These are phyloP conservation scores for Chenopodium suecicum DNA, from an alignment of 148 eudicot genomes.

Conservation along the genomic window DNA sequence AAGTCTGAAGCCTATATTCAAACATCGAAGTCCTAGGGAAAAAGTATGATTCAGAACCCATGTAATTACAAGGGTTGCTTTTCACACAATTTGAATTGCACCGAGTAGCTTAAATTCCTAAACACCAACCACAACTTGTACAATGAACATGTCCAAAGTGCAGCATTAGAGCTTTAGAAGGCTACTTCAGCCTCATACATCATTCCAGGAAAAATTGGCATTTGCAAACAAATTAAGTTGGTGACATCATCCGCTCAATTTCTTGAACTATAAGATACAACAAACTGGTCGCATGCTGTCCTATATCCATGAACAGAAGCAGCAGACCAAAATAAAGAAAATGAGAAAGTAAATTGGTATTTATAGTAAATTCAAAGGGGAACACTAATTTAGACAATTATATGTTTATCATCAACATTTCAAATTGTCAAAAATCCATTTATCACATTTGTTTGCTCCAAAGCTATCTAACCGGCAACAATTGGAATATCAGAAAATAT, in stretches of 20 bases:
- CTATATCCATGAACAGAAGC: neutral
- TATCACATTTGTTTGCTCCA: conserved; percentile 13
- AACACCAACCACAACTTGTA: neutral
- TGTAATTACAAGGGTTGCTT: no score
- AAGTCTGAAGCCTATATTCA: neutral
- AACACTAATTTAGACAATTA: neutral
- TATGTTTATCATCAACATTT: conserved; percentile 13
- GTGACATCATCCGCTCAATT: neutral
- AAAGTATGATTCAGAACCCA: no score
- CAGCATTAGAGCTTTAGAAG: neutral
- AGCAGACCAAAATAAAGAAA: no score
- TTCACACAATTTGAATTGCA: neutral
- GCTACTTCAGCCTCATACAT: neutral
- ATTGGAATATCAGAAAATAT: conserved; percentile 19
- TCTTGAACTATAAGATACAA: neutral
- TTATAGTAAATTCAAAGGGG: neutral
- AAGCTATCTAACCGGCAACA: conserved; percentile 23
- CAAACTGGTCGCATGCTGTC: neutral
- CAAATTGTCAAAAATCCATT: conserved; percentile 15
- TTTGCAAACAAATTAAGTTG: neutral
- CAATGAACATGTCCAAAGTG: neutral
- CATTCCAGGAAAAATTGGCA: neutral
- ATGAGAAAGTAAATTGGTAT: no score
- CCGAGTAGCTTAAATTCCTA: neutral
- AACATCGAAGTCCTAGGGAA: neutral